Conservation (phyloP, 2,329 filamentous ascomycete species). For the Kalaharituber pfeilii region DNA sequence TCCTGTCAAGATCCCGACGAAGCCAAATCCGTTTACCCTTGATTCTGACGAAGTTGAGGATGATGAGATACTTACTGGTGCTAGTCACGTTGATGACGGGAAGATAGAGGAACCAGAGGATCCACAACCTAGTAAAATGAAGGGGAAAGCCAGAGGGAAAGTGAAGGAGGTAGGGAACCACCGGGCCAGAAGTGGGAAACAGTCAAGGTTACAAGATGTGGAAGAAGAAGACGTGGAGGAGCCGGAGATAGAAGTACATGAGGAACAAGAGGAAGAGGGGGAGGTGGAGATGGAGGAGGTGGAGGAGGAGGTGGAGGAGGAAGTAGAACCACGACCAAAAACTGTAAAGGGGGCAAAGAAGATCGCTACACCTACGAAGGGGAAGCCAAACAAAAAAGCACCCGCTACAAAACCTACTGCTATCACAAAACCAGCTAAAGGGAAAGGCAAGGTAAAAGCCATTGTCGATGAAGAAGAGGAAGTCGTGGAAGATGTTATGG, state of each 20-base stretch:
- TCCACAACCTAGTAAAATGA: conserved; percentile 26
- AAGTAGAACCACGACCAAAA: conserved; percentile 1
- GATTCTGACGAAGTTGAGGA: neutral
- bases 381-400: neutral
- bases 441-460: neutral
- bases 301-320: conserved; percentile 16
- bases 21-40: conserved; percentile 24
- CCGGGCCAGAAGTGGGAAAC: conserved; percentile 1
- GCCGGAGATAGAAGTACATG: conserved; percentile 15
- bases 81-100: no score
- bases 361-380: neutral
- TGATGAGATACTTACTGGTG: neutral
- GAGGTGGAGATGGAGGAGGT: conserved; percentile 20
- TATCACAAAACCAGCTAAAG: neutral
- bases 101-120: no score
- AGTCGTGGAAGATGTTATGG: neutral
- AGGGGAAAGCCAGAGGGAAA: conserved; percentile 27
- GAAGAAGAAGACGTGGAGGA: conserved; percentile 18
- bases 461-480: neutral
- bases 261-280: conserved; percentile 24
- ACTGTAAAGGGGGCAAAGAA: neutral
- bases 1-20: conserved; percentile 10
- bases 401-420: neutral
- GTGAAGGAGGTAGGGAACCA: conserved; percentile 31
- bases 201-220: conserved; percentile 22